Evolutionary conservation across 2,329 filamentous ascomycete species (phyloP).

Genomic region (Conoideocrella luteorostrata): DNA sequence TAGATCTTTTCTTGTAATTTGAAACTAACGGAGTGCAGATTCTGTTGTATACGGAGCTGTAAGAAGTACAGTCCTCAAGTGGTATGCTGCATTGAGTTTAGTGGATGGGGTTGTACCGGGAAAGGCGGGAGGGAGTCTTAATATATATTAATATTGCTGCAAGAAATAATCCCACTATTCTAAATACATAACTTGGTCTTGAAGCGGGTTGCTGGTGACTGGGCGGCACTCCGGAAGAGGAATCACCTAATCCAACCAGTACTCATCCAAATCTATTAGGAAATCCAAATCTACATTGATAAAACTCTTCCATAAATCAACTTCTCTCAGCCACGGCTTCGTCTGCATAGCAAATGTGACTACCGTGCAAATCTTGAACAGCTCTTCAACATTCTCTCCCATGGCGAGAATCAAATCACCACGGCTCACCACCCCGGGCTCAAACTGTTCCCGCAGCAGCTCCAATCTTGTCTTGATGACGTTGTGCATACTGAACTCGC

Average conservation of each 20-base stretch:
- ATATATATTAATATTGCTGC: too few species aligned
- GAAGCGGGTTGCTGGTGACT: too few species aligned
- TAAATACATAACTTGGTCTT: too few species aligned
- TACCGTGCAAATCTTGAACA: conserved; percentile 17
- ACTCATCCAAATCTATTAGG: conserved; percentile 13
- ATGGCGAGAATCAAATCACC: conserved; percentile 23
- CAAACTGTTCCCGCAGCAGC: conserved; percentile 13
- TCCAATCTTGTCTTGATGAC: conserved; percentile 11
- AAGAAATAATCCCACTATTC: too few species aligned
- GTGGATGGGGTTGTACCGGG: too few species aligned
- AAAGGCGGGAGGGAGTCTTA: too few species aligned
- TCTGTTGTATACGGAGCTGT: too few species aligned
- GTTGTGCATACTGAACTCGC: conserved; percentile 18
- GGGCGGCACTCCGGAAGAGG: too few species aligned
- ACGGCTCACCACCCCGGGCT: conserved; percentile 13
- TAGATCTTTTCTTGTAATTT: too few species aligned
- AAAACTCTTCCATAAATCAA: conserved; percentile 24
- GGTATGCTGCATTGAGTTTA: too few species aligned
- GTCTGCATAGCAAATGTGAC: conserved; percentile 22
- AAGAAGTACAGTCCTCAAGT: too few species aligned
- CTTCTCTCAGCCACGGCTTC: conserved; percentile 21
- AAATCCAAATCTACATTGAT: conserved; percentile 19
- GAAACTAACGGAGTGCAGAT: too few species aligned
- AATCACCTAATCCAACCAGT: conserved; percentile 20
- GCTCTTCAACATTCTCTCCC: conserved; percentile 14